These are phyloP conservation scores for Ophiognomonia clavigignenti-juglandacearum DNA, from an alignment of 2,329 filamentous ascomycete species.

Conservation along the genomic window DNA sequence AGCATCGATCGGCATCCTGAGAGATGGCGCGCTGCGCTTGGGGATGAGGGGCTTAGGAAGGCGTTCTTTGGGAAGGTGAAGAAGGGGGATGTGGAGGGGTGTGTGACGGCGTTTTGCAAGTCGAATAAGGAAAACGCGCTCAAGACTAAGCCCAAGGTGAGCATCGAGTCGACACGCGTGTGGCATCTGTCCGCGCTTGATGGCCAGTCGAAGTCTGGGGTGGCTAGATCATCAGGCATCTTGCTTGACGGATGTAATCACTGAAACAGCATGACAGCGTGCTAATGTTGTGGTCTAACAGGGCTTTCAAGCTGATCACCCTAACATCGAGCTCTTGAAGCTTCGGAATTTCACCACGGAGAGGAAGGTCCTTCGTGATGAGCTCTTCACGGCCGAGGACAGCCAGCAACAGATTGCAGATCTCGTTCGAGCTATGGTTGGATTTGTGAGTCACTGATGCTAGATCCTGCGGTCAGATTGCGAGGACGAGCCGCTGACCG, in stretches of 20 bases:
- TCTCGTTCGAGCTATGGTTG: slow-evolving; percentile 63
- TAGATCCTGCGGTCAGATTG: slow-evolving; percentile 5
- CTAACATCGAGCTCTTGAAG: slow-evolving; percentile 75
- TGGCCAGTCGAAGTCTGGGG: no score
- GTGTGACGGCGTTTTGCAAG: slow-evolving; percentile 63
- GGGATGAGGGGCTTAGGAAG: slow-evolving; percentile 53
- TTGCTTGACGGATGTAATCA: no score
- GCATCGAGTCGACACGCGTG: slow-evolving; percentile 17
- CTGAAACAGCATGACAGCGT: no score
- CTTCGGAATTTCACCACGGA: slow-evolving; percentile 74
- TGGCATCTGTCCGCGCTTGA: no score
- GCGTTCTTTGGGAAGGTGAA: slow-evolving; percentile 58
- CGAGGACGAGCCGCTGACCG: slow-evolving; percentile 10
- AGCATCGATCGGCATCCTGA: slow-evolving; percentile 71
- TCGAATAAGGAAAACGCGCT: slow-evolving; percentile 70
- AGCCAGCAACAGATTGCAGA: slow-evolving; percentile 61
- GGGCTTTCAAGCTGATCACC: slow-evolving; percentile 71
- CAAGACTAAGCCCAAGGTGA: slow-evolving; percentile 81
- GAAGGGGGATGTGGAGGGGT: slow-evolving; percentile 50
- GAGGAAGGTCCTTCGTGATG: slow-evolving; percentile 56
- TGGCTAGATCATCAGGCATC: no score
- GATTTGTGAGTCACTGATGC: slow-evolving; percentile 64
- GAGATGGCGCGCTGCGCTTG: slow-evolving; percentile 64
- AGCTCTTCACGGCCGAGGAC: slow-evolving; percentile 55
- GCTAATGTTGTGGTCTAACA: no score